Percentiles rank a stretch among this genome's conserved stretches.
phyloP scores from a whole-genome alignment of 306 rosid species.

The Lathyrus tuberosus region DNA sequence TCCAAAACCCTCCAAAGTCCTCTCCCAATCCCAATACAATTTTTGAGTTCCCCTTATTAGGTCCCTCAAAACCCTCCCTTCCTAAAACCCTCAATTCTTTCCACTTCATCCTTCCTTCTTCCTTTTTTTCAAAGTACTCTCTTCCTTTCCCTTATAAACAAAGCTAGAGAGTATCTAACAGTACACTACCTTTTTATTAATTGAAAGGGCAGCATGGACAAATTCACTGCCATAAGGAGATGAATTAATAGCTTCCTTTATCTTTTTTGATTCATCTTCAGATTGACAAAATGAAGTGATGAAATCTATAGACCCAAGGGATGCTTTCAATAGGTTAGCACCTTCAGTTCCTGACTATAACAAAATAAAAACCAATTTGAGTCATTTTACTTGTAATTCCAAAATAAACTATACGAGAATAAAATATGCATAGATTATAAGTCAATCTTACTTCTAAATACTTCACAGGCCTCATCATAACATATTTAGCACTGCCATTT shows the following conservation, averaged over 20 bases:
- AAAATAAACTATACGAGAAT: slow-evolving; percentile 11
- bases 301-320: slow-evolving; percentile 97
- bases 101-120: neutral
- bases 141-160: neutral
- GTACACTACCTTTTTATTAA: slow-evolving; percentile 70
- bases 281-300: slow-evolving; percentile 81
- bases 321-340: slow-evolving; percentile 66
- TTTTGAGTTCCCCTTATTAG: neutral
- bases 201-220: slow-evolving; percentile 93
- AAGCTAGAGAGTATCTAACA: neutral
- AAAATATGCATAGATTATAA: slow-evolving; percentile 11
- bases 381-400: slow-evolving; percentile 40
- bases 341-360: slow-evolving; percentile 69
- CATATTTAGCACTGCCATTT: slow-evolving; percentile 19
- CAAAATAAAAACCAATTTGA: slow-evolving; percentile 45
- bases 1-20: neutral
- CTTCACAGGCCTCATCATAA: slow-evolving; percentile 9
- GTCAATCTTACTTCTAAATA: neutral
- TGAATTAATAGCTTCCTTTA: slow-evolving; percentile 81
- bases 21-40: neutral
- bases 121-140: neutral
- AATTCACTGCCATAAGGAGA: slow-evolving; percentile 88
- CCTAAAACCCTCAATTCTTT: neutral
- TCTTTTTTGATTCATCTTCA: slow-evolving; percentile 65
- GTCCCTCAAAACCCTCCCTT: neutral